These are phyloP conservation scores for Fistulinella prunicolor DNA, from an alignment of 768 basidiomycete species.

Conservation along the genomic window DNA sequence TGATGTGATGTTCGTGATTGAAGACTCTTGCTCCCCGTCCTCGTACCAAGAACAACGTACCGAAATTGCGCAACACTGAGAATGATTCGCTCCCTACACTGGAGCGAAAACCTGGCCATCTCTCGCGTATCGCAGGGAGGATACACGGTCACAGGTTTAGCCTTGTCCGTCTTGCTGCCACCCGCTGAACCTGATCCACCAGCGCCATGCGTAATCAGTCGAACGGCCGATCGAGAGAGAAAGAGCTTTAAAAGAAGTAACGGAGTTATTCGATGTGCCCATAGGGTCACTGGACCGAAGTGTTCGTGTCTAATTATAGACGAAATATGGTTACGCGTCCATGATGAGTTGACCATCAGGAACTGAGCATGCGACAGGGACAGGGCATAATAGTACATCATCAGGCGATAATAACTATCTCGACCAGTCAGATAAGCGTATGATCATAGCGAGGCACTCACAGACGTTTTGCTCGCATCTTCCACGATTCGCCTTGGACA, in stretches of 20 bases:
- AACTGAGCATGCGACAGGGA: constrained; percentile 73
- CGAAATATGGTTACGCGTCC: constrained; percentile 87
- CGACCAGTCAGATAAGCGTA: not conserved
- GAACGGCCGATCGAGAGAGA: constrained; percentile 6
- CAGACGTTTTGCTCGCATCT: constrained; percentile 23
- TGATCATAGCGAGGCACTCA: constrained; percentile 10
- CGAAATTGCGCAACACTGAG: constrained; percentile 93
- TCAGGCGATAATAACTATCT: constrained; percentile 80
- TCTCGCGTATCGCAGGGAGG: constrained; percentile 89
- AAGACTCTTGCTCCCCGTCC: not conserved
- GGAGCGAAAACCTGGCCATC: constrained; percentile 56
- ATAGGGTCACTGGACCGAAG: constrained; percentile 47
- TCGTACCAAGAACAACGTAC: constrained; percentile 38
- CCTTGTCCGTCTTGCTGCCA: not conserved
- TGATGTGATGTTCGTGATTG: constrained; percentile 25
- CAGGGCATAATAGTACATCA: constrained; percentile 78
- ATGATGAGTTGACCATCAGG: constrained; percentile 92
- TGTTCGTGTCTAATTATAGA: constrained; percentile 56
- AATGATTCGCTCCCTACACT: constrained; percentile 58
- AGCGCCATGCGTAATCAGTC: not conserved
- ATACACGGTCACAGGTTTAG: constrained; percentile 57
- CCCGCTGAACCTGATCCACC: not conserved
- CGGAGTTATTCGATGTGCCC: constrained; percentile 42
- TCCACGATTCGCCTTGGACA: constrained; percentile 42
- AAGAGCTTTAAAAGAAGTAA: constrained; percentile 37